Evolutionary conservation across 768 basidiomycete species (phyloP).

Genomic region (Suillus spraguei): DNA sequence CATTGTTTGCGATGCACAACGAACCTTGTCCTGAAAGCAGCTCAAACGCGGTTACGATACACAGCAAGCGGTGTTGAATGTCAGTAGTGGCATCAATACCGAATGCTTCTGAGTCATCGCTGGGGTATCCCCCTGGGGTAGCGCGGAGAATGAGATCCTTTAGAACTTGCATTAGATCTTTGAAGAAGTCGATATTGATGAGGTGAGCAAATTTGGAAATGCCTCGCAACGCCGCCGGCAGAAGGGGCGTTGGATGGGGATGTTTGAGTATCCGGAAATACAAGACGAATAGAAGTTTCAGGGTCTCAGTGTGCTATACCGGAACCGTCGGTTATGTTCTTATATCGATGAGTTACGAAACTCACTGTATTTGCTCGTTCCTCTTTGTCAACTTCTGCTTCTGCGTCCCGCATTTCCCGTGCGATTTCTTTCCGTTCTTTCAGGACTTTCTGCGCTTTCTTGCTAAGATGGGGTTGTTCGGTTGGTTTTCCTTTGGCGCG

Average conservation of each 20-base stretch:
- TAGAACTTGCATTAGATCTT: constrained; percentile 87
- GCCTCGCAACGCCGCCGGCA: constrained; percentile 88
- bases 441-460: constrained; percentile 82
- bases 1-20: constrained; percentile 21
- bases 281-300: constrained; percentile 94
- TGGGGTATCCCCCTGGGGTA: constrained; percentile 39
- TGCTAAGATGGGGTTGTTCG: constrained; percentile 80
- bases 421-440: constrained; percentile 91
- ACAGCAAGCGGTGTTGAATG: constrained; percentile 68
- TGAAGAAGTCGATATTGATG: constrained; percentile 98
- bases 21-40: constrained; percentile 93
- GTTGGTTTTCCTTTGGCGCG: constrained; percentile 60
- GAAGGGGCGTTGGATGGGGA: constrained; percentile 72
- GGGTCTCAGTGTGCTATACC: constrained; percentile 91
- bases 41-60: constrained; percentile 97
- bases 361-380: constrained; percentile 81
- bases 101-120: constrained; percentile 35
- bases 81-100: constrained; percentile 38
- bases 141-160: constrained; percentile 71
- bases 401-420: constrained; percentile 92
- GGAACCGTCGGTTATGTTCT: constrained; percentile 20
- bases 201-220: constrained; percentile 94
- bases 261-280: constrained; percentile 97
- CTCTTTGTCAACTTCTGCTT: constrained; percentile 91
- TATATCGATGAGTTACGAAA: constrained; percentile 21